Conservation (phyloP, 345 rosid genomes). For the Linum tenue region DNA sequence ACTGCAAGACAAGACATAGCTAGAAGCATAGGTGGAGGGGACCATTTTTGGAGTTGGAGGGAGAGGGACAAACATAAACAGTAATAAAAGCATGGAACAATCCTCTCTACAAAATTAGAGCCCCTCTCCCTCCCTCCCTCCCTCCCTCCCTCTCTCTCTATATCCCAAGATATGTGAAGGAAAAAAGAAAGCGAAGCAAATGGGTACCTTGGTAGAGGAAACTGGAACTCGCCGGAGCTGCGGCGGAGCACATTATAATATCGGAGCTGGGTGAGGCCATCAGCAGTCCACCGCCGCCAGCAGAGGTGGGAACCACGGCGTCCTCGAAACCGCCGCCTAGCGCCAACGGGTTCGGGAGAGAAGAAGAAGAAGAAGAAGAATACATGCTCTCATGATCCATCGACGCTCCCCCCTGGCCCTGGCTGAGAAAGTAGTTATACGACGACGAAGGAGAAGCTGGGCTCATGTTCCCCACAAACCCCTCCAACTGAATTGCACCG, state of each 20-base stretch:
- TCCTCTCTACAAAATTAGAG: constrained; percentile 15
- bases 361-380: too few relatives aligned
- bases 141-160: constrained; percentile 5
- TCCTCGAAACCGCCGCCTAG: not conserved
- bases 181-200: not conserved
- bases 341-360: not conserved
- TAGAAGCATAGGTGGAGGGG: constrained; percentile 18
- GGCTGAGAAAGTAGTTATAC: constrained; percentile 10
- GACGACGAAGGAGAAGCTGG: constrained; percentile 29
- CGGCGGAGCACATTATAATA: not conserved
- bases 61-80: not conserved
- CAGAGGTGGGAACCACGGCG: not conserved
- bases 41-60: constrained; percentile 15
- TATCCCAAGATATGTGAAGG: not conserved
- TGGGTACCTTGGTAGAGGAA: constrained; percentile 70
- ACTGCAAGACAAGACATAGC: not conserved
- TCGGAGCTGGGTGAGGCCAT: not conserved
- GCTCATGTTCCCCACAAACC: constrained; percentile 3
- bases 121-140: constrained; percentile 1
- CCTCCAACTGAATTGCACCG: not conserved
- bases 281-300: too few relatives aligned
- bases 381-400: not conserved
- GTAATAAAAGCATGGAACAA: constrained; percentile 7
- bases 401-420: not conserved
- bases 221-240: constrained; percentile 46